Base-by-base conservation (phyloP, 257 asterid genomes). In the Lavandula angustifolia region DNA sequence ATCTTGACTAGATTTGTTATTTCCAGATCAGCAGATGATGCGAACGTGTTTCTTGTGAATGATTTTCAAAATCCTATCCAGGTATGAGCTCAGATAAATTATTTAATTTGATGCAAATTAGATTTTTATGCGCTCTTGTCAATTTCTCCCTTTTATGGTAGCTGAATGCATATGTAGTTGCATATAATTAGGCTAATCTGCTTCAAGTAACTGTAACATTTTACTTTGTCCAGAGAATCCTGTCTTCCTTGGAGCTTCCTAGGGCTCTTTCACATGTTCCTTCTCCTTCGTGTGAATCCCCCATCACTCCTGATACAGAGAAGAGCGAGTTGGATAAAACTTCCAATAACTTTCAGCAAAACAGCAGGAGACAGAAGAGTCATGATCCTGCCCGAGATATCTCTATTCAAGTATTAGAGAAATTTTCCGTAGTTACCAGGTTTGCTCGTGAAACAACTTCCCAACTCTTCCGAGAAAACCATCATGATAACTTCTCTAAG, bases 381-480 rank as follows among this genome's bases (percentile, higher is more conserved):
- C 81, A 80, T 67, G 99, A 94, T 84, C 96, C 98, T 72, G 84
- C 96, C 52, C 86, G 89, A 50, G 96, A 94, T 74, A 75, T 94
- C 67, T 88, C 98, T 54, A 86, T 94, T 65, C 92, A 90, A 67
- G 98, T 94, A 9, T 71, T 94, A 81, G 99, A 94, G 81, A 94
- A 91, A 80, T 94, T 90, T 70, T 94, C 99, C 29, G 95, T 90
- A 66, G 99, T 90, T 64, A 94, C 99, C 41, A 77, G 92, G 77
- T 86, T 94, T 82, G 99, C 99, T 60, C 99, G 98, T 64, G 99
- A 94, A 88, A 84, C 99, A 62, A 94, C 97, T 75, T 90, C 96
- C 63, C 99, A 94, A 78, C 81, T 94, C 59, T 91, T 90, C 65
- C 85, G 96, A 69, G 99, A 94, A 49, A 74, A 79, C 77, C 78